Evolutionary conservation across 2,329 filamentous ascomycete species (phyloP), one percentile per base, ranked within the genome.

Genomic region (Geosmithia morbida): DNA sequence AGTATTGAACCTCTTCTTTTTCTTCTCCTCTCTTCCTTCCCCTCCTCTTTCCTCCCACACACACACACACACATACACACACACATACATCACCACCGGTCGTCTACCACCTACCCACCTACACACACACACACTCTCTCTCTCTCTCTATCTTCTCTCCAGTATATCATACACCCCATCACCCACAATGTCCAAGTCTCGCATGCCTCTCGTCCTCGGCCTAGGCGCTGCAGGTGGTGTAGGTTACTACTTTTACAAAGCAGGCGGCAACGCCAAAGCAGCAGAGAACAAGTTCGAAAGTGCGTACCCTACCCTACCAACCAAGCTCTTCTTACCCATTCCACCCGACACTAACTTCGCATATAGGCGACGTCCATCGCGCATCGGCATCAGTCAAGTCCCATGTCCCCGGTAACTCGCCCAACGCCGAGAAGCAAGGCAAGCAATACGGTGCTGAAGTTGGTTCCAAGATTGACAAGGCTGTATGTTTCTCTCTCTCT

Each of bases 241-340:
- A 49, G 87, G 85, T 42, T 97, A 95, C 74, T 97, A 97, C 71
- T 76, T 97, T 52, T 98, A 94, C 73, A 74, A 68, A 46, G 84
- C 89, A 16, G 90, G 90, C 51, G 89, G 90, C 49, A 77, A 80
- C 63, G 74, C 87, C 46, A 86, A 84, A 65, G 79, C 76, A 45
- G 90, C 89, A n/a, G 79, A 88, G 74, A 85, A 90, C 72, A 74
- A 92, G 64, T 75, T 85, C 55, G 85, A 95, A 71, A 77, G 90
- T 95, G 69, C 43, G 80, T 52, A 16, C 20, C 14, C 44, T 22
- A 16, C 46, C 26, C 11, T 22, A 10, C 10, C n/a, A n/a, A n/a
- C n/a, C n/a, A n/a, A n/a, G n/a, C 43, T 46, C 39, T 5, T 33
- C 48, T 8, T n/a, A n/a, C n/a, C n/a, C n/a, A n/a, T n/a, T n/a